Conservation (phyloP, 768 basidiomycete genomes). For the Udeniomyces megalosporus region DNA sequence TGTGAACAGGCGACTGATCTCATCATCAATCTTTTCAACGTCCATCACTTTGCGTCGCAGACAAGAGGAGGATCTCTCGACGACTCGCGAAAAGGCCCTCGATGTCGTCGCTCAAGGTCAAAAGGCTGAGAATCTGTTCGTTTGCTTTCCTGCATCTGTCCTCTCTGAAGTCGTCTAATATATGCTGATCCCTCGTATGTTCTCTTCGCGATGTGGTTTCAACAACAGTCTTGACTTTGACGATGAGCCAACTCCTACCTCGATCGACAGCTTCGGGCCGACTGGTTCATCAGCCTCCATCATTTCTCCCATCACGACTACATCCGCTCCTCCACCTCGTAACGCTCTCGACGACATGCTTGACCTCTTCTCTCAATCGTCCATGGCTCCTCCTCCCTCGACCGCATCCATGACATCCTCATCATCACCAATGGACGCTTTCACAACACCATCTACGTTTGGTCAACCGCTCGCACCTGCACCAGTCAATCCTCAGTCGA, state of each 20-base stretch:
- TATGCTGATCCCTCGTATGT: neutral
- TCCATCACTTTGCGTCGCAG: neutral
- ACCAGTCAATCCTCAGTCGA: too few species aligned
- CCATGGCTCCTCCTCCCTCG: neutral
- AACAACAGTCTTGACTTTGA: constrained; percentile 14
- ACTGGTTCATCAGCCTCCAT: neutral
- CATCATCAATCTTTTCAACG: too few species aligned
- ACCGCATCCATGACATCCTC: neutral
- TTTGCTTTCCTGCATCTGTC: neutral
- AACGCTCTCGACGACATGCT: constrained; percentile 17
- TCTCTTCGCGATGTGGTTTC: neutral
- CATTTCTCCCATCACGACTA: neutral
- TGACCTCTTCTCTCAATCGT: constrained; percentile 5
- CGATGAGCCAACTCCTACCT: constrained; percentile 11
- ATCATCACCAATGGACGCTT: neutral
- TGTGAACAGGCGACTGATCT: neutral
- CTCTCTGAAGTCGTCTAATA: neutral
- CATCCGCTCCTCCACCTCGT: neutral
- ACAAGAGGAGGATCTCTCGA: constrained; percentile 1
- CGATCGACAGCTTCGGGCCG: neutral
- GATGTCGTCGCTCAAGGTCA: constrained; percentile 14
- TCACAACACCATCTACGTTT: neutral
- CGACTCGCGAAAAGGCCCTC: constrained; percentile 13
- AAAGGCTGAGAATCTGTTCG: constrained; percentile 17
- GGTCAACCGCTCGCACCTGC: too few species aligned